These are phyloP conservation scores for Aureobasidium sp. DNA, from an alignment of 2,329 filamentous ascomycete species.

Conservation along the genomic window DNA sequence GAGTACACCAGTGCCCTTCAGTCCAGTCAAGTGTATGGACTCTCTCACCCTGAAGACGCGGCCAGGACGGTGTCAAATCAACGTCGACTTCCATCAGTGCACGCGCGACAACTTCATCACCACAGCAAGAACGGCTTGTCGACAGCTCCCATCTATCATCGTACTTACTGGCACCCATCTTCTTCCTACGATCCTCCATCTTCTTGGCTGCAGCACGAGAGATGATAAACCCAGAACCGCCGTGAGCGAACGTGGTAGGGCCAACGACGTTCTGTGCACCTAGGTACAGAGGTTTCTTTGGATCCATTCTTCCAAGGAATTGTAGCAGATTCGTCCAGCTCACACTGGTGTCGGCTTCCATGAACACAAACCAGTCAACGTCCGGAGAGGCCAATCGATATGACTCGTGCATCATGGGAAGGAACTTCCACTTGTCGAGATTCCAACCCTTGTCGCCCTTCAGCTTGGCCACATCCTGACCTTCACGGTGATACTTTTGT, in stretches of 20 bases:
- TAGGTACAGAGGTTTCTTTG: slow-evolving; percentile 37
- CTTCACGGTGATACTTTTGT: slow-evolving; percentile 22
- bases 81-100: slow-evolving; percentile 38
- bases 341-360: slow-evolving; percentile 47
- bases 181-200: slow-evolving; percentile 4
- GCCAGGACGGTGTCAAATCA: slow-evolving; percentile 32
- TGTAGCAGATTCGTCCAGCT: slow-evolving; percentile 39
- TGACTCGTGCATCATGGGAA: slow-evolving; percentile 46
- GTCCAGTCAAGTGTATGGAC: slow-evolving; percentile 32
- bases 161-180: slow-evolving; percentile 15
- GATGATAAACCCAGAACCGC: slow-evolving; percentile 39
- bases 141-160: slow-evolving; percentile 31
- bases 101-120: slow-evolving; percentile 44
- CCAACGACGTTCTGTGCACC: slow-evolving; percentile 32
- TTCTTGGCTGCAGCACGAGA: slow-evolving; percentile 29
- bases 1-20: slow-evolving; percentile 32
- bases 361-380: slow-evolving; percentile 48
- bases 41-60: slow-evolving; percentile 35
- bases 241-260: slow-evolving; percentile 36
- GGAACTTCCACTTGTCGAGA: slow-evolving; percentile 50
- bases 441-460: slow-evolving; percentile 37
- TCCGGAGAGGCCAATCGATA: slow-evolving; percentile 36
- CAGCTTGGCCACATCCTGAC: slow-evolving; percentile 24
- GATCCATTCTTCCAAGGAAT: slow-evolving; percentile 41
- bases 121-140: slow-evolving; percentile 42